These are phyloP conservation scores for Diaporthe amygdali DNA, from an alignment of 2,329 filamentous ascomycete species.

Conservation along the genomic window DNA sequence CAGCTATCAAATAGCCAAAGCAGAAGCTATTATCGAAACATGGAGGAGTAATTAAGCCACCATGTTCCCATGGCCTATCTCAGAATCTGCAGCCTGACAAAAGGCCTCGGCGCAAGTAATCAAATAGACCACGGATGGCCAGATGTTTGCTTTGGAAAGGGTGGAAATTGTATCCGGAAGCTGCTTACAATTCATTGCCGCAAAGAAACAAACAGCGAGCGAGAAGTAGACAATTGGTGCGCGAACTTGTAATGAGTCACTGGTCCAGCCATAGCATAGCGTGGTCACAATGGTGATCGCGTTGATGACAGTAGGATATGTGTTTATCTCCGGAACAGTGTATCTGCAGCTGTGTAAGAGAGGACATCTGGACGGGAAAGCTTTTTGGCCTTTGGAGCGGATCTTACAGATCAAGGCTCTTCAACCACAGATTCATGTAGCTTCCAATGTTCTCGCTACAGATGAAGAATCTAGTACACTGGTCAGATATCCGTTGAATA, in stretches of 20 bases:
- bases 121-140: too few species aligned
- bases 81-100: too few species aligned
- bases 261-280: constrained; percentile 34
- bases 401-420: constrained; percentile 26
- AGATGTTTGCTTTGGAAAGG: too few species aligned
- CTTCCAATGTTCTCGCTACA: constrained; percentile 32
- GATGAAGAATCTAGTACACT: constrained; percentile 31
- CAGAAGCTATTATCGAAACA: too few species aligned
- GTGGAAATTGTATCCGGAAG: too few species aligned
- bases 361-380: too few species aligned
- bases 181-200: constrained; percentile 31
- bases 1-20: too few species aligned
- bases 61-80: too few species aligned
- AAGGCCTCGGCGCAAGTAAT: too few species aligned
- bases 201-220: constrained; percentile 31
- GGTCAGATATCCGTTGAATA: background rate
- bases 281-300: constrained; percentile 34
- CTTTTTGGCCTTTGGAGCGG: too few species aligned
- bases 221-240: constrained; percentile 34
- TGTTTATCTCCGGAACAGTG: constrained; percentile 37
- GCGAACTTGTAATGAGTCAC: constrained; percentile 33
- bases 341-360: constrained; percentile 25
- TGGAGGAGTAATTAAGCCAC: too few species aligned
- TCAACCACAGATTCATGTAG: constrained; percentile 35
- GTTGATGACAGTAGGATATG: constrained; percentile 34